Percentiles rank a stretch among this genome's conserved stretches.
These are phyloP conservation scores for Euphorbia tirucalli DNA, from an alignment of 345 rosid genomes.

Conservation along the genomic window DNA sequence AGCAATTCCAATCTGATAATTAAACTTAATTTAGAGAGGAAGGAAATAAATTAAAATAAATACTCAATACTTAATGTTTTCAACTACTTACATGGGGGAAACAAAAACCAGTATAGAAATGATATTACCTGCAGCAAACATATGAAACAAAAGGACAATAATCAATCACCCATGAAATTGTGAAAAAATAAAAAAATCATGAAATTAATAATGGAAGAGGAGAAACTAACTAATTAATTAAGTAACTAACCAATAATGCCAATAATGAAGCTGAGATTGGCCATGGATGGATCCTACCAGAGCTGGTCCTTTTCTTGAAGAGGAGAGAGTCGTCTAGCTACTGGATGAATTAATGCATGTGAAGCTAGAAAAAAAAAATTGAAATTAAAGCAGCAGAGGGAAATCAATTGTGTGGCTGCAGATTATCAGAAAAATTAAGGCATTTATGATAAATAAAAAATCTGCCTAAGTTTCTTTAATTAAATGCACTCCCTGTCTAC, in stretches of 20 bases:
- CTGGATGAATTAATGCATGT: neutral
- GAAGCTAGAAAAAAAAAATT: neutral
- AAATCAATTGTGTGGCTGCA: neutral
- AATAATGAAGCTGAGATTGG: constrained; percentile 41
- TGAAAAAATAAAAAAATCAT: too few relatives aligned
- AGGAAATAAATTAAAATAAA: neutral
- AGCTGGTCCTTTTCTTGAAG: neutral
- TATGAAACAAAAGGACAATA: neutral
- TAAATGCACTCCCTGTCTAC: too few relatives aligned
- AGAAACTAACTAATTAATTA: constrained; percentile 32
- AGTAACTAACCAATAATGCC: constrained; percentile 45
- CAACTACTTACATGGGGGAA: constrained; percentile 55
- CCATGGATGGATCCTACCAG: constrained; percentile 29
- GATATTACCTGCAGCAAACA: constrained; percentile 48
- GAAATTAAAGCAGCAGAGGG: neutral
- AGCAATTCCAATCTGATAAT: too few relatives aligned
- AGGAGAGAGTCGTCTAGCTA: constrained; percentile 1
- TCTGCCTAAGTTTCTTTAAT: too few relatives aligned
- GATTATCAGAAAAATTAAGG: neutral
- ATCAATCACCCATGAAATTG: neutral
- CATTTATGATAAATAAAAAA: too few relatives aligned
- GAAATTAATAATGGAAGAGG: neutral
- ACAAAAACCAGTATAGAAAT: constrained; percentile 52
- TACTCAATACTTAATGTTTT: neutral
- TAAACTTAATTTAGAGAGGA: neutral